Evolutionary conservation across 805 yeast genomes (phyloP).

Genomic region (Zygotorulaspora chibaensis): DNA sequence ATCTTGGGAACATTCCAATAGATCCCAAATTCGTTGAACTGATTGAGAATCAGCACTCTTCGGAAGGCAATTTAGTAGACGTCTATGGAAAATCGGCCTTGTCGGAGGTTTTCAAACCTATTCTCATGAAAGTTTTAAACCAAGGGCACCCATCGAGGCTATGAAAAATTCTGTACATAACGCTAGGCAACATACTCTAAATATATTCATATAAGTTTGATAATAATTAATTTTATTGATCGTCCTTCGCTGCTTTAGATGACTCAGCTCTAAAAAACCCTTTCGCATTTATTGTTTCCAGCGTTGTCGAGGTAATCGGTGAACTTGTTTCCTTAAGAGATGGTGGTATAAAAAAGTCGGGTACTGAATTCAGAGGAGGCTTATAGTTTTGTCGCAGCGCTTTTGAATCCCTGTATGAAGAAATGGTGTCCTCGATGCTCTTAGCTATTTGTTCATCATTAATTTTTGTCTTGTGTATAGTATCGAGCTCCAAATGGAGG

Average conservation of each 20-base stretch:
- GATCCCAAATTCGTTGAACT: conserved; percentile 87
- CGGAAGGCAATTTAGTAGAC: conserved; percentile 33
- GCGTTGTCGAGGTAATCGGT: conserved; percentile 18
- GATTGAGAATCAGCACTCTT: conserved; percentile 55
- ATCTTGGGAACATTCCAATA: conserved; percentile 85
- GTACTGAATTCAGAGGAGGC: neutral
- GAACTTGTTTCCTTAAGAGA: conserved; percentile 8
- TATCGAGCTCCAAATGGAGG: neutral
- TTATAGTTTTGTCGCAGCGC: neutral
- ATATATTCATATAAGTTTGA: neutral
- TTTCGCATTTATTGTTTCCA: conserved; percentile 17
- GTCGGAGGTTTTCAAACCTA: conserved; percentile 41
- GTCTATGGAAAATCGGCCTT: conserved; percentile 35
- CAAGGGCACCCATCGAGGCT: neutral
- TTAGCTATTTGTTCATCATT: neutral
- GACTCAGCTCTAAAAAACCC: conserved; percentile 5
- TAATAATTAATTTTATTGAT: neutral
- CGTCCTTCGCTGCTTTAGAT: neutral
- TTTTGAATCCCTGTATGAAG: conserved; percentile 2
- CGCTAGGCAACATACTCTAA: neutral
- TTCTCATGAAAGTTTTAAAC: conserved; percentile 30
- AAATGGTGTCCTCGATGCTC: neutral
- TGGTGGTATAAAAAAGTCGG: conserved; percentile 11
- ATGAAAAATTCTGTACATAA: too few relatives aligned
- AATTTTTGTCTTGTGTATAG: neutral